Base-by-base conservation (phyloP, 345 rosid genomes). In the Limnanthes douglasii region DNA sequence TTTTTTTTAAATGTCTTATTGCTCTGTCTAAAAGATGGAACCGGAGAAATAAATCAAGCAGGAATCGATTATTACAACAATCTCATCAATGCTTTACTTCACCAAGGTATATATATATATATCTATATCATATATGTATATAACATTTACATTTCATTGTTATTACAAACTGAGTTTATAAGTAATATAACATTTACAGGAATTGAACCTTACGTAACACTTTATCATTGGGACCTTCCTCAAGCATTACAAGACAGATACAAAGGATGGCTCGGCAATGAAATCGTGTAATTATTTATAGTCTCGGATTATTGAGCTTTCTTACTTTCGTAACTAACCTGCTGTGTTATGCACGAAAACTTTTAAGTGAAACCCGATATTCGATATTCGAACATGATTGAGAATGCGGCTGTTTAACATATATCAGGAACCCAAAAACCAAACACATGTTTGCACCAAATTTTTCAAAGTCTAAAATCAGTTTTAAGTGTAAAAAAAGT, bases 201-300 rank as follows among this genome's bases (percentile, higher is more conserved):
- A 43, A 76, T 90, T 41, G 62, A 72, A 53, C 98, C 98, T 3
- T 84, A 77, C 39, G 94, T 84, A 48, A 84, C 95, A 0, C 31
- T 90, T 29, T 90, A 73, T 61, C 98, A 90, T 20, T 90, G 98
- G 98, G 98, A 90, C 59, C 94, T 90, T 59, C 98, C 98, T 41
- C 98, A 72, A 21, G 82, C 94, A 30, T 68, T 90, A 43, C 57
- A 68, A 12, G 85, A 90, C 33, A 54, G 44, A 39, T 90, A 90
- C 62, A 68, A 57, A 1, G 98, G 95, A 45, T 90, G 95, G 98
- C 74, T 90, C 8, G 57, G 56, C 27, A 71, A 64, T 5, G 68
- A 53, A 37, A 83, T 90, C 48, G 70, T 79, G 98, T 90, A 65
- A 59, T 0, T 7, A 4, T 1, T 11, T 2, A n/a, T 7, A 9